Evolutionary conservation across 116 monocot genomes (phyloP), one percentile per base, ranked within the genome.

Genomic region (Posidonia oceanica): DNA sequence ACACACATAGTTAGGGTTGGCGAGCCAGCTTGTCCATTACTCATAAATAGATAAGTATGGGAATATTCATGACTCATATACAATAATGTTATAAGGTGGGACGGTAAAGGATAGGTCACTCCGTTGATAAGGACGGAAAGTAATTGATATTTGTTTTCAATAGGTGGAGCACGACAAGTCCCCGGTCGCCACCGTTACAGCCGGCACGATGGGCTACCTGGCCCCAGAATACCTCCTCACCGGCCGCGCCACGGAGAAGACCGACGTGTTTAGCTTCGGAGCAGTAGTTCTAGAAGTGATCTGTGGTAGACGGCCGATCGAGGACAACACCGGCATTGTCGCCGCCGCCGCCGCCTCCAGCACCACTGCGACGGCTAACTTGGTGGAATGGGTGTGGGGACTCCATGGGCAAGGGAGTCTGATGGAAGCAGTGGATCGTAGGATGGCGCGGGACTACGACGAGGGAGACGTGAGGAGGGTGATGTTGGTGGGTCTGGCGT

Each of bases 171-270:
- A 92, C 69, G 87, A 82, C 57, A 76, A 80, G 62, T 89, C 91
- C 3, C 89, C 97, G 36, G 91, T 80, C 54, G 97, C 89, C 52
- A 87, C 97, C 16, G 89, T 79, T 38, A 77, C 89, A 52, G 97
- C 97, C 20, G 97, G 97, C 66, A 97, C 97, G 5, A 97, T 97
- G 97, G 97, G 97, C 0, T 97, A 97, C 80, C 80, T 97, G 5
- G 92, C 97, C 0, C 97, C 97, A 20, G 97, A 97, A 44, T 97
- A 97, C 78, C 83, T 97, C 68, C 82, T 89, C 62, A 97, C 92
- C 10, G 97, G 97, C 29, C 86, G 97, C 16, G 97, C 96, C 11
- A 89, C 91, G 11, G 96, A 88, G 66, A 86, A 83, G 71, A 89
- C 88, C 4, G 96, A 96, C 67, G 91, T 86, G 21, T 96, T 91